These are phyloP conservation scores for Stagonosporopsis tanaceti DNA, from an alignment of 2,329 filamentous ascomycete genomes.

Conservation along the genomic window DNA sequence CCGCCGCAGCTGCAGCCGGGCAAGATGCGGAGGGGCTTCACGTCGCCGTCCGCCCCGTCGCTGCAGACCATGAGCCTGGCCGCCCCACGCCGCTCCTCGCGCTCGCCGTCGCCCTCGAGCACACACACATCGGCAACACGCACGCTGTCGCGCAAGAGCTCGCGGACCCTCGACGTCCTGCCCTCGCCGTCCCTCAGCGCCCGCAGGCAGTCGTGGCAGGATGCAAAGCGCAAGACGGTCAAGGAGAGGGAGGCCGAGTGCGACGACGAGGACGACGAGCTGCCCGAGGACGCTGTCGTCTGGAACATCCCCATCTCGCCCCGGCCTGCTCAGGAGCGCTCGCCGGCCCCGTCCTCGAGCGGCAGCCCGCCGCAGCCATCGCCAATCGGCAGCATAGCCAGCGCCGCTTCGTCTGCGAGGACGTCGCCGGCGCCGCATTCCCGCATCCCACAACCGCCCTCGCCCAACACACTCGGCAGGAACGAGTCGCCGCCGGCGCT, in stretches of 20 bases:
- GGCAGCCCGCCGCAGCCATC: slow-evolving; percentile 41
- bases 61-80: slow-evolving; percentile 43
- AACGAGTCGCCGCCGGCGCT: slow-evolving; percentile 35
- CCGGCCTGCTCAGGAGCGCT: slow-evolving; percentile 49
- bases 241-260: slow-evolving; percentile 79
- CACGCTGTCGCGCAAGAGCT: slow-evolving; percentile 45
- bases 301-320: slow-evolving; percentile 86
- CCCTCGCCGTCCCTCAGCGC: slow-evolving; percentile 42
- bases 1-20: slow-evolving; percentile 48
- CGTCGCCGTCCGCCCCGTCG: slow-evolving; percentile 48
- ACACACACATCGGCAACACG: slow-evolving; percentile 37
- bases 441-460: slow-evolving; percentile 29
- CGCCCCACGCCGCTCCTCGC: slow-evolving; percentile 43
- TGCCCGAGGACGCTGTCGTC: slow-evolving; percentile 79
- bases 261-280: slow-evolving; percentile 74
- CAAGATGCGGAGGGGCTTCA: slow-evolving; percentile 53
- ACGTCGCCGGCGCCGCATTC: slow-evolving; percentile 37
- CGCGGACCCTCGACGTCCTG: slow-evolving; percentile 42
- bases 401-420: slow-evolving; percentile 32
- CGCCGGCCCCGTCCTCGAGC: slow-evolving; percentile 45
- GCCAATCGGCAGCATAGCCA: slow-evolving; percentile 26
- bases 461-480: slow-evolving; percentile 28
- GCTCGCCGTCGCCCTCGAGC: slow-evolving; percentile 48
- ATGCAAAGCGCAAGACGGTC: slow-evolving; percentile 69
- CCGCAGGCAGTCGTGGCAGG: slow-evolving; percentile 69